Evolutionary conservation across 495 filamentous ascomycete species (phyloP).

Genomic region (Amphirosellinia nigrospora): DNA sequence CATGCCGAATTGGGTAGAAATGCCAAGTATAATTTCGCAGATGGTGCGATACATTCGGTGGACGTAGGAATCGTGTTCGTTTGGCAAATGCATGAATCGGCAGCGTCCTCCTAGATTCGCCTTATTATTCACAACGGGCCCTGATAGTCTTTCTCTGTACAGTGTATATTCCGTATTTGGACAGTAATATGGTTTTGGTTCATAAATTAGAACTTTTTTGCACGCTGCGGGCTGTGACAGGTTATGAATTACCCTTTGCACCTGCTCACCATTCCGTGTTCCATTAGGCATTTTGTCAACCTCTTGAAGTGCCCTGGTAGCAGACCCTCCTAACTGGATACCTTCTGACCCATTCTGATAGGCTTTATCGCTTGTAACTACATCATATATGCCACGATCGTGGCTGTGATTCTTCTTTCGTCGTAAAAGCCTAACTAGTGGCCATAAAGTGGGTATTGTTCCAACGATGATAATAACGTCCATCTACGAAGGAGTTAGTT

Average conservation of each 20-base stretch:
- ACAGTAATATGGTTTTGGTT: background rate
- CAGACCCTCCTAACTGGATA: background rate
- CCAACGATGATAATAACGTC: slow-evolving; percentile 30
- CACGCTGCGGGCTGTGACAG: background rate
- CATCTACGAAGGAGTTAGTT: slow-evolving; percentile 23
- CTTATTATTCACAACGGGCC: background rate
- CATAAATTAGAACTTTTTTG: background rate
- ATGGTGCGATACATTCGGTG: too few species aligned
- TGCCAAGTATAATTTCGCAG: too few species aligned
- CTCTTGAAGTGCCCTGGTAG: slow-evolving; percentile 26
- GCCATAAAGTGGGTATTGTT: slow-evolving; percentile 29
- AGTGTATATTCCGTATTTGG: background rate
- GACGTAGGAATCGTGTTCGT: too few species aligned
- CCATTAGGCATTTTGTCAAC: slow-evolving; percentile 23
- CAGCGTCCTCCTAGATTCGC: too few species aligned
- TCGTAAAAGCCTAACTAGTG: slow-evolving; percentile 12
- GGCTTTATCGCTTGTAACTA: slow-evolving; percentile 5
- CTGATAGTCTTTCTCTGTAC: background rate
- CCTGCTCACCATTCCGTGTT: slow-evolving; percentile 12
- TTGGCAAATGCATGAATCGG: too few species aligned
- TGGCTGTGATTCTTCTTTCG: background rate
- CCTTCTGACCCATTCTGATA: slow-evolving; percentile 7
- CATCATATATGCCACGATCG: background rate
- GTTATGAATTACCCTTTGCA: background rate
- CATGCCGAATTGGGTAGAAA: too few species aligned